Percentiles rank a stretch among this genome's conserved stretches.
Evolutionary conservation across 805 yeast species (phyloP).

Genomic region (Wickerhamiella musiphila): DNA sequence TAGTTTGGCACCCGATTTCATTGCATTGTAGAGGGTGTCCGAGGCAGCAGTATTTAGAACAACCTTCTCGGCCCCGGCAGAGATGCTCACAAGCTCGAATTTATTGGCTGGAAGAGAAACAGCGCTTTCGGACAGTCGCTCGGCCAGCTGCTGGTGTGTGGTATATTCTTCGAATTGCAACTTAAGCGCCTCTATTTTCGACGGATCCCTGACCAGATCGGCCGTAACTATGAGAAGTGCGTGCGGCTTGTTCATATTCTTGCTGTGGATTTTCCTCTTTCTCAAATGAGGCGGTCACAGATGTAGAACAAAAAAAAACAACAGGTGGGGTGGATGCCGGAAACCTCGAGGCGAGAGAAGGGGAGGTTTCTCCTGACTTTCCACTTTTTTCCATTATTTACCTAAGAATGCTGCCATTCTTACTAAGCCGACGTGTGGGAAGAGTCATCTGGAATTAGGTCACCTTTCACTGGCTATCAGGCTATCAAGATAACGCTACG

Average conservation of each 20-base stretch:
- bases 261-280: too few species aligned
- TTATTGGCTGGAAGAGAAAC: constrained; percentile 17
- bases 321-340: too few species aligned
- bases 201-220: constrained; percentile 13
- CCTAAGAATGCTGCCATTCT: too few species aligned
- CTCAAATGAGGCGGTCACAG: too few species aligned
- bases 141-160: constrained; percentile 23
- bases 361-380: too few species aligned
- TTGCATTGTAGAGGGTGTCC: constrained; percentile 16
- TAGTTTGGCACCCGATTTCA: constrained; percentile 20
- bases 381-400: too few species aligned
- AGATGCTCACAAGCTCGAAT: constrained; percentile 17
- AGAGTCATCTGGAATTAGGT: too few species aligned
- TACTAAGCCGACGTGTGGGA: too few species aligned
- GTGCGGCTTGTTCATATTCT: constrained; percentile 1
- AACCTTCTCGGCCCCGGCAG: constrained; percentile 13
- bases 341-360: too few species aligned
- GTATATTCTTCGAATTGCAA: constrained; percentile 6
- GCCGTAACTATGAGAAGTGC: constrained; percentile 13
- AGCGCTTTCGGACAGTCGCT: constrained; percentile 20
- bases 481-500: too few species aligned
- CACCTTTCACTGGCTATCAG: too few species aligned
- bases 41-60: constrained; percentile 13
- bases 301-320: too few species aligned
- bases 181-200: constrained; percentile 9